These are phyloP conservation scores for Trypanosoma cruzi DNA, from an alignment of 208 protist species.

Conservation along the genomic window DNA sequence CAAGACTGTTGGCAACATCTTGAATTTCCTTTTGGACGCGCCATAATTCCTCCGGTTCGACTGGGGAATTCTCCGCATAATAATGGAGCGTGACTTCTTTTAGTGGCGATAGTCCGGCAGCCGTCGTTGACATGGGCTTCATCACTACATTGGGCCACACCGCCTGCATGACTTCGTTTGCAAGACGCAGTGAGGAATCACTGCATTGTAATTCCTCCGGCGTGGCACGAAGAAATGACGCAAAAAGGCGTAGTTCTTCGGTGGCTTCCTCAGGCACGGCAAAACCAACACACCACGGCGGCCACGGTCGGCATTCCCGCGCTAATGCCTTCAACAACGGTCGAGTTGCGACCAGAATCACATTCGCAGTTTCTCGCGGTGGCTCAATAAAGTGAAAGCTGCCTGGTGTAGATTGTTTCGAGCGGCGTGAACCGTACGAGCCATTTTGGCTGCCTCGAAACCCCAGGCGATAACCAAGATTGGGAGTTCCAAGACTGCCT, in stretches of 20 bases:
- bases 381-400: conserved; percentile 2
- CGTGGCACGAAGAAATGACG: conserved; percentile 30
- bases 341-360: conserved; percentile 34
- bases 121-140: conserved; percentile 34
- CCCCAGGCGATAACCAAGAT: conserved; percentile 7
- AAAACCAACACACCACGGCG: conserved; percentile 46
- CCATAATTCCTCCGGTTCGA: conserved; percentile 18
- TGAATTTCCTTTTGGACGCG: conserved; percentile 13
- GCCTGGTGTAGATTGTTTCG: conserved; percentile 12
- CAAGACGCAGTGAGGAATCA: conserved; percentile 5
- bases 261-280: conserved; percentile 10
- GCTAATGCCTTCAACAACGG: conserved; percentile 43
- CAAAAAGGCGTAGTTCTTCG: conserved; percentile 41
- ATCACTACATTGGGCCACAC: conserved; percentile 34
- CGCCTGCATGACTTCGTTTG: conserved; percentile 25
- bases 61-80: conserved; percentile 30
- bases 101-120: conserved; percentile 35
- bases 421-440: conserved; percentile 14
- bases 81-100: conserved; percentile 41
- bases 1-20: conserved; percentile 20
- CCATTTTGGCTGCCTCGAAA: background rate
- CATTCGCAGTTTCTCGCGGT: conserved; percentile 4
- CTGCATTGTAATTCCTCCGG: conserved; percentile 19
- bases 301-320: conserved; percentile 34
- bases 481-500: conserved; percentile 39